Percentiles rank a stretch among this genome's conserved stretches.
Evolutionary conservation across 306 rosid species (phyloP).

Genomic region (Rosa multiflora): DNA sequence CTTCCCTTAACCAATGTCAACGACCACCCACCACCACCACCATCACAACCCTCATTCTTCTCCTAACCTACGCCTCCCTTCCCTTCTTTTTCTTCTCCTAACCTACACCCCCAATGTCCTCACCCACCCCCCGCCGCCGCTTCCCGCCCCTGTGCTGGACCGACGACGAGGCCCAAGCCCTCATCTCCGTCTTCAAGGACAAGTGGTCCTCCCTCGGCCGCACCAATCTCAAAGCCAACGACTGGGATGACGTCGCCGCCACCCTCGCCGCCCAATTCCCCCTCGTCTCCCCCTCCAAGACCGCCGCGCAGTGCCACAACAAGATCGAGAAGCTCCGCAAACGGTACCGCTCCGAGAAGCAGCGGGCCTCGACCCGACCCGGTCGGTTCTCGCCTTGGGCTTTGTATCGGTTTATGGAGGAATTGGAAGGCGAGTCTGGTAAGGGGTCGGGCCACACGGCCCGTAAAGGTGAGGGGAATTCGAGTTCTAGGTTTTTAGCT

Average conservation of each 20-base stretch:
- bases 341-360: constrained; percentile 71
- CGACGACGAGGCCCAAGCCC: constrained; percentile 55
- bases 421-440: constrained; percentile 42
- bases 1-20: not conserved
- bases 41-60: constrained; percentile 24
- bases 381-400: constrained; percentile 52
- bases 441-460: constrained; percentile 28
- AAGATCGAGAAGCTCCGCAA: constrained; percentile 82
- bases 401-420: constrained; percentile 58
- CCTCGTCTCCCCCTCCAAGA: constrained; percentile 50
- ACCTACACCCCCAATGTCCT: not conserved
- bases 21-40: constrained; percentile 7
- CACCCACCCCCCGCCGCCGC: constrained; percentile 41
- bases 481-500: not conserved
- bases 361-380: constrained; percentile 45
- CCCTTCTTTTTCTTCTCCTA: not conserved
- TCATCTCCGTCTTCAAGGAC: constrained; percentile 55
- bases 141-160: constrained; percentile 76
- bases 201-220: constrained; percentile 68
- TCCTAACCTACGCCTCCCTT: constrained; percentile 20
- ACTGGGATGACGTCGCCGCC: constrained; percentile 78
- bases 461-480: constrained; percentile 14
- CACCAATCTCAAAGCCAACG: constrained; percentile 62
- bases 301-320: constrained; percentile 83
- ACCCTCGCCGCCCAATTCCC: constrained; percentile 49